Evolutionary conservation across 192 early-diverging fungal species (phyloP).

Genomic region (Endogone sp.): DNA sequence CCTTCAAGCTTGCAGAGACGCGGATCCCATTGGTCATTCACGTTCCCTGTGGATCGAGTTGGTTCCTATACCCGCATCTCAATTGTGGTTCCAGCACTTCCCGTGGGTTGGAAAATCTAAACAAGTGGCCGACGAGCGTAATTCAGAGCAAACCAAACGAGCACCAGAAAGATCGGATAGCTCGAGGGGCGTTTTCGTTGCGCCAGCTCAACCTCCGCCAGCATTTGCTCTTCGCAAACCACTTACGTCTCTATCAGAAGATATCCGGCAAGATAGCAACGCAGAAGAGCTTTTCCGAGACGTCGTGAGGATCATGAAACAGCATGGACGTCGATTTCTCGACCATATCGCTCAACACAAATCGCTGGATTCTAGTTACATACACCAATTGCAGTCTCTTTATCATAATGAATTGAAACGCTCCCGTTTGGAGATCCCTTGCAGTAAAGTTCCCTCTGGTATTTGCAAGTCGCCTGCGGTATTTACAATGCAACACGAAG

Average conservation of each 20-base stretch:
- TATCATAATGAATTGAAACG: conserved; percentile 33
- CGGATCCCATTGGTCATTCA: conserved; percentile 24
- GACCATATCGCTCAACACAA: conserved; percentile 18
- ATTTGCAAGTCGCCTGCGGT: conserved; percentile 28
- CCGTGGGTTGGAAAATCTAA: not conserved
- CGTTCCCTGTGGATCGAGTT: conserved; percentile 35
- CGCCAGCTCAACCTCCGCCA: conserved; percentile 10
- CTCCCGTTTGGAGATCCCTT: conserved; percentile 27
- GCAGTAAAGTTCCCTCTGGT: conserved; percentile 27
- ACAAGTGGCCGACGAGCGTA: conserved; percentile 15
- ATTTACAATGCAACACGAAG: conserved; percentile 25
- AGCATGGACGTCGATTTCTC: conserved; percentile 17
- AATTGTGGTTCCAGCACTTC: conserved; percentile 3
- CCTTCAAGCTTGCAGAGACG: conserved; percentile 21
- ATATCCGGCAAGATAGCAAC: not conserved
- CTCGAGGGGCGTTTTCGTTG: conserved; percentile 8
- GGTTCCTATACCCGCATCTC: conserved; percentile 5
- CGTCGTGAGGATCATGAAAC: conserved; percentile 6
- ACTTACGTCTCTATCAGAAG: not conserved
- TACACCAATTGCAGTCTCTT: conserved; percentile 26
- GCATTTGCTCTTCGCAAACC: not conserved
- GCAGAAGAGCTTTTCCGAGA: conserved; percentile 25
- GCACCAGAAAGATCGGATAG: conserved; percentile 17
- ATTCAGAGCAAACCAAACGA: conserved; percentile 29
- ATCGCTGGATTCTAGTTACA: conserved; percentile 24